A percentile compares a stretch with the other conserved stretches of the same genome.
Conservation (phyloP, 2,329 filamentous ascomycete species). For the Akanthomyces dipterigenus region DNA sequence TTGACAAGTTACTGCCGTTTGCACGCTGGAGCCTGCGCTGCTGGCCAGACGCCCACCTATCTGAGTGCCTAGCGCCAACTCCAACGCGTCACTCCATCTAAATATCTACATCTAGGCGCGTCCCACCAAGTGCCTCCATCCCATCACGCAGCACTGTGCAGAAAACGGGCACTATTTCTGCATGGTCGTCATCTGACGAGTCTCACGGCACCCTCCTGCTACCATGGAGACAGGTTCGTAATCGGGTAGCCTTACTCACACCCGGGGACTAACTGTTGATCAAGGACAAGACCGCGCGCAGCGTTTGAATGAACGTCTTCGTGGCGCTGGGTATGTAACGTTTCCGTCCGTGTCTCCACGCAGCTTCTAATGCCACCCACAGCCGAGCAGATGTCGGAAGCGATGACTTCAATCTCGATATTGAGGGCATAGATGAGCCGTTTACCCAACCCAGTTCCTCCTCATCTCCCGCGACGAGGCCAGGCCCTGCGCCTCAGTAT, state of each 20-base stretch:
- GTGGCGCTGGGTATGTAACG: slow-evolving; percentile 54
- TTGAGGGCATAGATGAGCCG: slow-evolving; percentile 34
- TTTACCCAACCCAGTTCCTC: slow-evolving; percentile 14
- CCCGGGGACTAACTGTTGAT: neutral
- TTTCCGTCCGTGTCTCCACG: neutral
- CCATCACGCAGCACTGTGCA: neutral
- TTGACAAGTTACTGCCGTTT: too few relatives aligned
- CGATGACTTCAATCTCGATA: slow-evolving; percentile 47
- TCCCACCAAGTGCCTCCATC: neutral
- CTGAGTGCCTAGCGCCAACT: neutral
- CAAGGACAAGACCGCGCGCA: neutral
- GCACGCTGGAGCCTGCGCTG: too few relatives aligned
- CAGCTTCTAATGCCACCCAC: slow-evolving; percentile 12
- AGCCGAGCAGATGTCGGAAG: slow-evolving; percentile 53
- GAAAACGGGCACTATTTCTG: too few relatives aligned
- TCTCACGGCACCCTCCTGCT: neutral
- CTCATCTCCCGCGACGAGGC: neutral
- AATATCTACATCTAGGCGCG: neutral
- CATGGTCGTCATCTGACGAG: neutral
- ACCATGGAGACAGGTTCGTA: slow-evolving; percentile 4
- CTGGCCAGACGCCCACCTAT: too few relatives aligned
- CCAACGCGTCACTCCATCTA: slow-evolving; percentile 1
- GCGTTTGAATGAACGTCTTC: slow-evolving; percentile 57
- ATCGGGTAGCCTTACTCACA: neutral
- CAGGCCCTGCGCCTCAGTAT: neutral